Base-by-base conservation (phyloP, 2,329 filamentous ascomycete species). In the Corynespora cassiicola region DNA sequence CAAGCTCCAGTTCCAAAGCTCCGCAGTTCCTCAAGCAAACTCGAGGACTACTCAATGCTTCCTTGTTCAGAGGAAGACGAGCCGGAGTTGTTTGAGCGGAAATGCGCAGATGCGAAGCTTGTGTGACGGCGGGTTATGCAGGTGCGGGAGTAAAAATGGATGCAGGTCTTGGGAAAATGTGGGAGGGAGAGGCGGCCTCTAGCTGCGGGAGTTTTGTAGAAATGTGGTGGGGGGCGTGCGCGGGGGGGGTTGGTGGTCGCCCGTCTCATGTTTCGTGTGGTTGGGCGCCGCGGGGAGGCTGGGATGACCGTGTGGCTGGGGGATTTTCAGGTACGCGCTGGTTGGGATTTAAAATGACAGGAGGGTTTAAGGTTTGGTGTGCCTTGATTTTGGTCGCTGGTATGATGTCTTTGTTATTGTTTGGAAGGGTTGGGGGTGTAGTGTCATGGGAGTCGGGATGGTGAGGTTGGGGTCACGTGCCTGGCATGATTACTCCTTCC, bases 181-280 rank as follows among this genome's bases (percentile, higher is more conserved):
- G 50, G 45, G 48, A 52, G 54, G 51, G n/a, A n/a, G n/a, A n/a
- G n/a, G n/a, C n/a, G n/a, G n/a, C 52, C 11, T 33, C 33, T 23
- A n/a, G 26, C 23, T 27, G 30, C 29, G 31, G 44, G 31, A 58
- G 45, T 59, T 61, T 61, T 61, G 57, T 61, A 61, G 36, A 54
- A 44, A 45, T 42, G 34, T 42, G 37, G 46, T 47, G 47, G 54
- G 50, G 56, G 44, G 47, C 47, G 55, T 45, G 37, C 39, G 43
- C 31, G 43, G 39, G 54, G n/a, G 54, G 48, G 54, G 56, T 55
- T 60, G 54, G 54, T 18, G 34, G 19, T 19, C n/a, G 23, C 20
- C 37, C 34, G 36, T 27, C 36, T 36, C 34, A 36, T 32, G 42
- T 16, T 26, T n/a, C n/a, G 31, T 12, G 30, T 41, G 42, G 42